Evolutionary conservation across 2,329 filamentous ascomycete genomes (phyloP).

Genomic region (Alternaria novae-zelandiae): DNA sequence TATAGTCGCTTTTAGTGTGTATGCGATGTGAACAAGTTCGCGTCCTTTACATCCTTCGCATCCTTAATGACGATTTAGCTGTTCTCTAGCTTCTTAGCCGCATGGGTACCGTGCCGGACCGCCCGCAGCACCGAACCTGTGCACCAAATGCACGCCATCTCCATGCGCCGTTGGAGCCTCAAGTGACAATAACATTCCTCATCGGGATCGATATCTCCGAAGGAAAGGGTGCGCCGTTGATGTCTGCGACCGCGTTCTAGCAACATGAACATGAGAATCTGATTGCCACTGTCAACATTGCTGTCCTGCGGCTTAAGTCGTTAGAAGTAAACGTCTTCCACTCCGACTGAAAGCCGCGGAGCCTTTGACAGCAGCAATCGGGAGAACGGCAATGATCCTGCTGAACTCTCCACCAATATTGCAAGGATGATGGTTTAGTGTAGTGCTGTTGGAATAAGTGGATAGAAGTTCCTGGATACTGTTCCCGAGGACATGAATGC

Average conservation of each 20-base stretch:
- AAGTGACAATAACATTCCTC: not conserved
- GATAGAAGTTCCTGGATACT: not conserved
- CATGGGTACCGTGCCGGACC: not conserved
- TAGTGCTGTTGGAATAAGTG: not conserved
- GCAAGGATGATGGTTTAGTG: not conserved
- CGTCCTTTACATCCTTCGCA: not conserved
- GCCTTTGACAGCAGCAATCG: not conserved
- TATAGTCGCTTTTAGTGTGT: not conserved
- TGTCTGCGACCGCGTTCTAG: not conserved
- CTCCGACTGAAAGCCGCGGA: not conserved
- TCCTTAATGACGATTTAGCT: not conserved
- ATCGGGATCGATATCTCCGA: not conserved
- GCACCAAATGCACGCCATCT: not conserved
- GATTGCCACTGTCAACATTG: not conserved
- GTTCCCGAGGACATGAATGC: not conserved
- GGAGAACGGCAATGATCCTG: not conserved
- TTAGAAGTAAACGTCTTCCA: not conserved
- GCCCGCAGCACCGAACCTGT: not conserved
- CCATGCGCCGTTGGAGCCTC: not conserved
- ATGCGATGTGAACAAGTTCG: not conserved
- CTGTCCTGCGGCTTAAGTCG: not conserved
- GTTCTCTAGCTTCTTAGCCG: not conserved
- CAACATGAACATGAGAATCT: not conserved
- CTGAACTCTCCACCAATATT: not conserved
- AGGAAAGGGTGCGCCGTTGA: not conserved